These are phyloP conservation scores for Davidsoniella virescens DNA, from an alignment of 2,329 filamentous ascomycete species.

Conservation along the genomic window DNA sequence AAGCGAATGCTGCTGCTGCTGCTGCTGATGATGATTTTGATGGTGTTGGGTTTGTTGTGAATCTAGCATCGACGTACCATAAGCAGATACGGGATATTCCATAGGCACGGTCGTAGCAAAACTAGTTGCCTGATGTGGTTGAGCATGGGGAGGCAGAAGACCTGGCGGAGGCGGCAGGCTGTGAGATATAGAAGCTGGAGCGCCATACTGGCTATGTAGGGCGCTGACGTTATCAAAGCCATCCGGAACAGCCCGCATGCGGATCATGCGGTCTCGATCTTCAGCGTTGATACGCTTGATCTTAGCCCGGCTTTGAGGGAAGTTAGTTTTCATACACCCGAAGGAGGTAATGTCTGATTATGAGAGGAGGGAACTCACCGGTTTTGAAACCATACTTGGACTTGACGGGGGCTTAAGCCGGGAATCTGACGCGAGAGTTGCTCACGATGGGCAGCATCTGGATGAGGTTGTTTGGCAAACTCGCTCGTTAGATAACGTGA, in stretches of 20 bases:
- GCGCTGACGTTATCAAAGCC: conserved; percentile 56
- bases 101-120: too few relatives aligned
- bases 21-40: too few relatives aligned
- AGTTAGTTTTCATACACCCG: neutral
- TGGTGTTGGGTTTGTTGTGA: too few relatives aligned
- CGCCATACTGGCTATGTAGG: conserved; percentile 50
- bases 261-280: conserved; percentile 54
- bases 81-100: too few relatives aligned
- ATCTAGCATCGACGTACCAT: too few relatives aligned
- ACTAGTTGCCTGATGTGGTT: too few relatives aligned
- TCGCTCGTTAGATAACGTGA: conserved; percentile 97
- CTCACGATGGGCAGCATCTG: conserved; percentile 80
- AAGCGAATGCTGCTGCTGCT: too few relatives aligned
- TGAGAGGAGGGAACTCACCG: conserved; percentile 40
- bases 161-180: neutral
- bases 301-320: conserved; percentile 35
- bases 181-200: conserved; percentile 25
- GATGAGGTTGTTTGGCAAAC: conserved; percentile 86
- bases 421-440: conserved; percentile 79
- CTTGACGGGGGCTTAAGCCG: conserved; percentile 76
- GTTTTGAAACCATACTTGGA: conserved; percentile 98
- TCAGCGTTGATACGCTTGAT: conserved; percentile 56
- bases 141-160: neutral
- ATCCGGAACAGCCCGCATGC: conserved; percentile 54
- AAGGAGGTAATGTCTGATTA: neutral